phyloP scores from a whole-genome alignment of 495 filamentous ascomycete genomes.

The Neurospora sp. region DNA sequence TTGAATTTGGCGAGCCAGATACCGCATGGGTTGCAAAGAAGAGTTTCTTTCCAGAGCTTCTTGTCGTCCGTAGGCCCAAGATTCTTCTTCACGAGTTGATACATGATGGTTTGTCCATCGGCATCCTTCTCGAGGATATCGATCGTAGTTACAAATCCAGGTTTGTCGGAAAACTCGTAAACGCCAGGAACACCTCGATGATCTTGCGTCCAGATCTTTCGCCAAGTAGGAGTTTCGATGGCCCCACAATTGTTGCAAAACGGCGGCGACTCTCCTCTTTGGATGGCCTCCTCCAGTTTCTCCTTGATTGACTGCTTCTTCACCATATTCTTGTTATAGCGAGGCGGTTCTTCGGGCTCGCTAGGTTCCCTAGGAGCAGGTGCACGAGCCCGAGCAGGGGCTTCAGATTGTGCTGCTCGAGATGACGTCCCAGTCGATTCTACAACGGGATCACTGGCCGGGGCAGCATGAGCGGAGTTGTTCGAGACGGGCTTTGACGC shows the following conservation, averaged over 20 bases:
- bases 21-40: constrained; percentile 92
- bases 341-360: constrained; percentile 13
- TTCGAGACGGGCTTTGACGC: constrained; percentile 11
- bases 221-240: constrained; percentile 92
- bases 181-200: constrained; percentile 49
- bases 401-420: constrained; percentile 15
- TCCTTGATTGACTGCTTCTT: constrained; percentile 55
- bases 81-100: constrained; percentile 70
- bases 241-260: constrained; percentile 89
- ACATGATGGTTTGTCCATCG: constrained; percentile 46
- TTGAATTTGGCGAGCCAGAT: constrained; percentile 87
- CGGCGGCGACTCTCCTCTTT: constrained; percentile 63
- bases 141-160: constrained; percentile 52
- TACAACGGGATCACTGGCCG: constrained; percentile 14
- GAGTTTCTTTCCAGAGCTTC: constrained; percentile 53
- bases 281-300: constrained; percentile 54
- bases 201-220: constrained; percentile 72
- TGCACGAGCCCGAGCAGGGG: constrained; percentile 19
- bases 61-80: constrained; percentile 47
- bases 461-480: neutral
- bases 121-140: constrained; percentile 52
- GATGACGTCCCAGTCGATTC: constrained; percentile 10
- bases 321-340: constrained; percentile 38
- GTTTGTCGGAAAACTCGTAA: constrained; percentile 56
- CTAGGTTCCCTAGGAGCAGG: constrained; percentile 8